Percentiles rank a stretch among this genome's conserved stretches.
phyloP scores from a whole-genome alignment of 2,329 filamentous ascomycete species.

The Microcyclosporella mali region DNA sequence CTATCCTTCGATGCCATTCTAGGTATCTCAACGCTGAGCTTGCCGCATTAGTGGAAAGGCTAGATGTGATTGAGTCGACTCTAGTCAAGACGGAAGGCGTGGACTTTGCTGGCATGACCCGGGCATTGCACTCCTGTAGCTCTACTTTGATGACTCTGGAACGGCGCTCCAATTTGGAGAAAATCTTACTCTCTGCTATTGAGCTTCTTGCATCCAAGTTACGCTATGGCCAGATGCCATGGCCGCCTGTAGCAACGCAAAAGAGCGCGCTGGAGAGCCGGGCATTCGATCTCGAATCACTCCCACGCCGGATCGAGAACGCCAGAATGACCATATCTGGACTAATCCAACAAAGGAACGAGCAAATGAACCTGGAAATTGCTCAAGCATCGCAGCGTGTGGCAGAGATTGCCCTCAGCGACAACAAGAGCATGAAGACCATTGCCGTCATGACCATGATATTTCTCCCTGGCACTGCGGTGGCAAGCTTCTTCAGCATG shows the following conservation, averaged over 20 bases:
- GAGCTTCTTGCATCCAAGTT: neutral
- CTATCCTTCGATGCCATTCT: neutral
- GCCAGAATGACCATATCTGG: neutral
- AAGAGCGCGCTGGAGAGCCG: neutral
- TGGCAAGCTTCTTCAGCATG: constrained; percentile 1
- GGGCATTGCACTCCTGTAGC: neutral
- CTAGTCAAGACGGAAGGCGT: too few relatives aligned
- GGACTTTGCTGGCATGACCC: too few relatives aligned
- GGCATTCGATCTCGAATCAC: neutral
- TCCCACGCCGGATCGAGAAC: neutral
- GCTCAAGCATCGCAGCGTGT: neutral
- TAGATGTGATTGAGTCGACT: too few relatives aligned
- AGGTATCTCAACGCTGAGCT: too few relatives aligned
- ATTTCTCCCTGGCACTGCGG: neutral
- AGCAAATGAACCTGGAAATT: neutral
- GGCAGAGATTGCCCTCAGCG: neutral
- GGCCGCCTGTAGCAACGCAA: neutral
- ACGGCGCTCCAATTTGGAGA: neutral
- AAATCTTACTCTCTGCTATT: neutral
- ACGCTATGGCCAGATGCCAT: neutral
- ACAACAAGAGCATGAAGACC: neutral
- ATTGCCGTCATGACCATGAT: constrained; percentile 2
- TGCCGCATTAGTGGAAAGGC: too few relatives aligned
- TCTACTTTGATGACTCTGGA: neutral
- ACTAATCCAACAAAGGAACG: neutral